phyloP scores from a whole-genome alignment of 176 grass and related monocot species.

The Oryza longistaminata region DNA sequence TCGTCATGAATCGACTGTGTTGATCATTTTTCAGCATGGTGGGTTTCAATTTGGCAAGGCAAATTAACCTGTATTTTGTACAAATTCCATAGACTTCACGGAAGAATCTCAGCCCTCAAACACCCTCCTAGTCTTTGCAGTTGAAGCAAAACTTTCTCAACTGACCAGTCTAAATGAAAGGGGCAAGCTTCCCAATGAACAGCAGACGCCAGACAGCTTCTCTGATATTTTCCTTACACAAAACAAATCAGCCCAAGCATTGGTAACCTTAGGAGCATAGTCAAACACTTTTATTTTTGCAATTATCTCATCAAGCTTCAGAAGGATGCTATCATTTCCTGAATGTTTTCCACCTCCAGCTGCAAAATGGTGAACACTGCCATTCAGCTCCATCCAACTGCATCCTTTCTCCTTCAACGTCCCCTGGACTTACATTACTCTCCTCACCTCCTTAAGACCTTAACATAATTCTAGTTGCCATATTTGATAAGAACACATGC shows the following conservation, averaged over 20 bases:
- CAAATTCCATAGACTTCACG: slow-evolving; percentile 40
- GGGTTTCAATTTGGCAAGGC: slow-evolving; percentile 44
- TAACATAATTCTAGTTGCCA: slow-evolving; percentile 59
- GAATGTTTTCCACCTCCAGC: slow-evolving; percentile 48
- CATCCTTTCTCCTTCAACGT: slow-evolving; percentile 67
- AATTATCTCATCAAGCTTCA: slow-evolving; percentile 42
- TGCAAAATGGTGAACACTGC: slow-evolving; percentile 45
- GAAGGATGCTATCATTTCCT: slow-evolving; percentile 37
- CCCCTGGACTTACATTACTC: slow-evolving; percentile 54
- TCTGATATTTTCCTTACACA: slow-evolving; percentile 44
- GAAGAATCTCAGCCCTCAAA: slow-evolving; percentile 53
- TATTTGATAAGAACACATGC: slow-evolving; percentile 69
- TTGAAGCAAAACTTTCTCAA: slow-evolving; percentile 44
- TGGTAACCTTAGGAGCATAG: slow-evolving; percentile 31
- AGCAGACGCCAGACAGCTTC: slow-evolving; percentile 32
- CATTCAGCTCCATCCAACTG: slow-evolving; percentile 71
- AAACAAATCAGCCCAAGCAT: slow-evolving; percentile 43
- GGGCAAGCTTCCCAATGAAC: slow-evolving; percentile 46
- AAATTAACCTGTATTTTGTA: slow-evolving; percentile 39
- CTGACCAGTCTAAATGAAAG: slow-evolving; percentile 46
- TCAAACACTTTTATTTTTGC: slow-evolving; percentile 40
- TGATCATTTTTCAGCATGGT: slow-evolving; percentile 37
- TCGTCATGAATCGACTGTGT: too few species aligned
- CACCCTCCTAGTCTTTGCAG: slow-evolving; percentile 45
- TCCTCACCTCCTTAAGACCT: slow-evolving; percentile 53